Conservation (phyloP, 2,329 filamentous ascomycete species). For the Colletotrichum siamense region DNA sequence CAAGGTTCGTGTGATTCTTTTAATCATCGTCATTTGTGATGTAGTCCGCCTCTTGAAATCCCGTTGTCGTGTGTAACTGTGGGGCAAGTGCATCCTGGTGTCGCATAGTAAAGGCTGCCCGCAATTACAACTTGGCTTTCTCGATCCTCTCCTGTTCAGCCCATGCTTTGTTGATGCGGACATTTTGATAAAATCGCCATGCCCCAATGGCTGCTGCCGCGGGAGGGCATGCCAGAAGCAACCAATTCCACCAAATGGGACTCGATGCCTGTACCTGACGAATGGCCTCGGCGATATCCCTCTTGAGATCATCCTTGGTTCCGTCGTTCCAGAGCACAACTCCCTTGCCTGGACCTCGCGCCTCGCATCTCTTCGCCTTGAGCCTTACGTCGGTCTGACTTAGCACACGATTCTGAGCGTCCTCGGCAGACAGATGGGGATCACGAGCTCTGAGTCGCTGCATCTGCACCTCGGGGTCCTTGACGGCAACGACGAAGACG, state of each 20-base stretch:
- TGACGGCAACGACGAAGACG: constrained; percentile 86
- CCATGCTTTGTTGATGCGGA: constrained; percentile 74
- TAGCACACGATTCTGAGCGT: constrained; percentile 83
- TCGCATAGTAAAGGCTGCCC: neutral
- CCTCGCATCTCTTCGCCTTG: constrained; percentile 79
- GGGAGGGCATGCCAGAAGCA: constrained; percentile 74
- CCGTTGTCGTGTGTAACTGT: neutral
- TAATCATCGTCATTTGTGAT: neutral
- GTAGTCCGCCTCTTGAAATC: neutral
- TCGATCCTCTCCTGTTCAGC: constrained; percentile 59
- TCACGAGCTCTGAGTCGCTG: constrained; percentile 77
- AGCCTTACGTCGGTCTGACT: constrained; percentile 87
- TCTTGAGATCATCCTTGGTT: constrained; percentile 70
- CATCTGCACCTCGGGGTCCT: constrained; percentile 83
- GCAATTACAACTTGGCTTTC: constrained; percentile 44
- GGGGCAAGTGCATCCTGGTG: neutral
- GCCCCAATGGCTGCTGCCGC: constrained; percentile 71
- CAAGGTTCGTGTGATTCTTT: neutral
- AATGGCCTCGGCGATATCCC: constrained; percentile 72
- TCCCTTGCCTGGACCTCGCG: constrained; percentile 67
- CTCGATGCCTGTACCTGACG: constrained; percentile 64
- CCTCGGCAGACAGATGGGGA: constrained; percentile 78
- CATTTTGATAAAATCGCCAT: constrained; percentile 78
- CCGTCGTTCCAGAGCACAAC: constrained; percentile 93
- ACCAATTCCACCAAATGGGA: constrained; percentile 84